Evolutionary conservation across 805 yeast species (phyloP).

Genomic region (Zygosaccharomyces rouxii): DNA sequence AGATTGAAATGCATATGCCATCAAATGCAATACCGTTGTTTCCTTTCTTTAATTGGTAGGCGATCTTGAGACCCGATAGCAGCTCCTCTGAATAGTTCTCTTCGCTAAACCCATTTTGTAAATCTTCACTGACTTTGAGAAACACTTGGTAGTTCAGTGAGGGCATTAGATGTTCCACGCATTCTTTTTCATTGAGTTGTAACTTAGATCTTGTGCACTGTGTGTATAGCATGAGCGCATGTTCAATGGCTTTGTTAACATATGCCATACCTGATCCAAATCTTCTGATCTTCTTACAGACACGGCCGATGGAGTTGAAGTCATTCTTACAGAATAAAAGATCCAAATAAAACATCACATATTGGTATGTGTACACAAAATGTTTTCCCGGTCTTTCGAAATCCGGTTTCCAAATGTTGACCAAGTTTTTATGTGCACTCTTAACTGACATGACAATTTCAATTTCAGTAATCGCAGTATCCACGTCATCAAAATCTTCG

Average conservation of each 20-base stretch:
- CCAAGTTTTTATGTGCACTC: slow-evolving; percentile 62
- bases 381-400: slow-evolving; percentile 90
- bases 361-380: slow-evolving; percentile 69
- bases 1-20: slow-evolving; percentile 29
- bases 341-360: slow-evolving; percentile 58
- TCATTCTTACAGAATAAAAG: slow-evolving; percentile 53
- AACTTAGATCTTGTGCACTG: slow-evolving; percentile 19
- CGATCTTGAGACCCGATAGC: slow-evolving; percentile 24
- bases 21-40: slow-evolving; percentile 33
- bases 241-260: slow-evolving; percentile 29
- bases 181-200: slow-evolving; percentile 27
- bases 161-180: slow-evolving; percentile 27
- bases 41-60: slow-evolving; percentile 32
- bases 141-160: slow-evolving; percentile 26
- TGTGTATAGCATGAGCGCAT: slow-evolving; percentile 24
- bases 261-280: slow-evolving; percentile 70
- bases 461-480: slow-evolving; percentile 62
- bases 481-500: slow-evolving; percentile 49
- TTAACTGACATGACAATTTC: slow-evolving; percentile 58
- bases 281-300: slow-evolving; percentile 72
- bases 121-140: slow-evolving; percentile 20
- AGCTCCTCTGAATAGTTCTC: slow-evolving; percentile 18
- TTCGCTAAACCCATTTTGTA: slow-evolving; percentile 18
- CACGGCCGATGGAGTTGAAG: slow-evolving; percentile 50
- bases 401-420: slow-evolving; percentile 92